A percentile compares a stretch with the other conserved stretches of the same genome.
Conservation (phyloP, 208 protist species). For the Leishmania amazonensis region DNA sequence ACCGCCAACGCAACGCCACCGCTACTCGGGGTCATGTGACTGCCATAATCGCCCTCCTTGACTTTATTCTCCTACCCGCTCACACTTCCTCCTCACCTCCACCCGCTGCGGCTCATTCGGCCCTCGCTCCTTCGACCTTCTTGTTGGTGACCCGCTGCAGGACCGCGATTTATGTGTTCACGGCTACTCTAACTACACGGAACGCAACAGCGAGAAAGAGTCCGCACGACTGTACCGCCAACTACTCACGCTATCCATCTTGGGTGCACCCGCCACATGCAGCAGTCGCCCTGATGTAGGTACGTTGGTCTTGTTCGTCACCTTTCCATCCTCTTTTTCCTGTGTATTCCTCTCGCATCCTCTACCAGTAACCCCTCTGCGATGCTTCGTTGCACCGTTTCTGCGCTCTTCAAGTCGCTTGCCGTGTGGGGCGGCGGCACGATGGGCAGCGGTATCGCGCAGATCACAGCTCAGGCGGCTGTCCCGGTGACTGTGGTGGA, state of each 20-base stretch:
- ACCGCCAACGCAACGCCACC: neutral
- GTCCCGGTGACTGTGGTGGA: constrained; percentile 68
- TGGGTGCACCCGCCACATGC: neutral
- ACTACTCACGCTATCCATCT: neutral
- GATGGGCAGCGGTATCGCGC: constrained; percentile 80
- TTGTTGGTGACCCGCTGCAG: neutral
- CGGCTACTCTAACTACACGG: neutral
- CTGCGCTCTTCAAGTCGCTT: constrained; percentile 41
- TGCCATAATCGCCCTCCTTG: neutral
- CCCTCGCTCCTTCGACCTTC: neutral
- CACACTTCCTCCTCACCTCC: neutral
- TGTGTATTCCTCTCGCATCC: neutral
- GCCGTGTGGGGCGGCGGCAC: constrained; percentile 69
- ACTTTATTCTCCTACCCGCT: neutral
- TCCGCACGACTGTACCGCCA: neutral
- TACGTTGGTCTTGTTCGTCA: neutral
- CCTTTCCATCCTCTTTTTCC: neutral
- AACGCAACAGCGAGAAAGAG: neutral
- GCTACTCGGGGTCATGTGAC: neutral
- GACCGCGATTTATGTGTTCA: neutral
- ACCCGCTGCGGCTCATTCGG: neutral
- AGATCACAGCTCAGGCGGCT: constrained; percentile 49
- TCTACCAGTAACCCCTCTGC: neutral
- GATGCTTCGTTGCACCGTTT: constrained; percentile 30
- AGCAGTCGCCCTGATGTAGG: neutral